These are phyloP conservation scores for Trichoderma pleuroti DNA, from an alignment of 2,329 filamentous ascomycete genomes.

Conservation along the genomic window DNA sequence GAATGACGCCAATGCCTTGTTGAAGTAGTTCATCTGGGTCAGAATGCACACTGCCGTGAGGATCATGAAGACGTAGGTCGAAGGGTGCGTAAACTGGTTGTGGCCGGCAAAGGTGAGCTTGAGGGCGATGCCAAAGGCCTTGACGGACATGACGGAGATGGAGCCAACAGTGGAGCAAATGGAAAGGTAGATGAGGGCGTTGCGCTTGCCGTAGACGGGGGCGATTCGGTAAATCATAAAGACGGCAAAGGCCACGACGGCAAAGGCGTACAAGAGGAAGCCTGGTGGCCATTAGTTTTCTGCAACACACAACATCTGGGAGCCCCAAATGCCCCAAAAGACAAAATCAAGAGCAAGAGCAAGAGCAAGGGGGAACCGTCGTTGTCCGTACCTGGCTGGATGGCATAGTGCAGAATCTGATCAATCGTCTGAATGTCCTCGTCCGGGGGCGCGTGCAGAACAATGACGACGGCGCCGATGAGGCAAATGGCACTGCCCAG, in stretches of 20 bases:
- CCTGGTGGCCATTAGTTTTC: constrained; percentile 51
- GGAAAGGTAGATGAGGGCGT: constrained; percentile 92
- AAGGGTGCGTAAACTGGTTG: constrained; percentile 93
- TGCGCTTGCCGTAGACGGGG: constrained; percentile 86
- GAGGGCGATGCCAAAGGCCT: constrained; percentile 95
- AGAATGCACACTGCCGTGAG: constrained; percentile 89
- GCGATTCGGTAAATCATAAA: constrained; percentile 97
- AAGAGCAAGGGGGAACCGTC: not conserved
- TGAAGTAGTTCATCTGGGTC: constrained; percentile 99
- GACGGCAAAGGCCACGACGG: constrained; percentile 77
- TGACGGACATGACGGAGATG: constrained; percentile 98
- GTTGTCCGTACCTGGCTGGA: constrained; percentile 69
- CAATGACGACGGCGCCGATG: constrained; percentile 94
- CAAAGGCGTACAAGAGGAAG: constrained; percentile 80
- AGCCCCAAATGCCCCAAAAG: no score
- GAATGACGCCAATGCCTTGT: constrained; percentile 96
- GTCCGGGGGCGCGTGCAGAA: constrained; percentile 93
- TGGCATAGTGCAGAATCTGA: constrained; percentile 83
- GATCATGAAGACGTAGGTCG: constrained; percentile 96
- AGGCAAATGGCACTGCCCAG: constrained; percentile 94
- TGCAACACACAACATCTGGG: not conserved
- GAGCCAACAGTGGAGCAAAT: constrained; percentile 97
- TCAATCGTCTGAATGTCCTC: constrained; percentile 88
- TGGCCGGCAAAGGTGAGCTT: constrained; percentile 91
- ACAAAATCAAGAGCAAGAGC: no score